A percentile compares a stretch with the other conserved stretches of the same genome.
Conservation (phyloP, 2,329 filamentous ascomycete species). For the Zymoseptoria tritici region DNA sequence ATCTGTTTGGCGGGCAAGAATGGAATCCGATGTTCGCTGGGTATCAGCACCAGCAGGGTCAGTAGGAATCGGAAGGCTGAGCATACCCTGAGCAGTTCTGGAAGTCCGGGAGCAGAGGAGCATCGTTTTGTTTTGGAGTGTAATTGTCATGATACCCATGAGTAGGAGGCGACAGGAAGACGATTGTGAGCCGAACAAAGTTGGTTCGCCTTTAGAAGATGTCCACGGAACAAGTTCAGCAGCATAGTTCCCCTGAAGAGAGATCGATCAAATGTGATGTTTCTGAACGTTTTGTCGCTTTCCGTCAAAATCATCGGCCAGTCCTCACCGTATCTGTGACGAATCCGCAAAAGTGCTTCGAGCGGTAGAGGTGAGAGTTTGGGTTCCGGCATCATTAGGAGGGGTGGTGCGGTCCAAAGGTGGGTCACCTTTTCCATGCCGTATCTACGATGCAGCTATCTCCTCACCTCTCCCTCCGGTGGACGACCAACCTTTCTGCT, state of each 20-base stretch:
- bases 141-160: background rate
- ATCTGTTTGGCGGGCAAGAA: constrained; percentile 32
- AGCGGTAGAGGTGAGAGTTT: background rate
- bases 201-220: background rate
- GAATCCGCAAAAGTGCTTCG: background rate
- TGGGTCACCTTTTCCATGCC: background rate
- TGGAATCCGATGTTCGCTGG: constrained; percentile 28
- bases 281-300: background rate
- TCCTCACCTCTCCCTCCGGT: background rate
- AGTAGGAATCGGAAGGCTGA: background rate
- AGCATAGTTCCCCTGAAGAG: too few species aligned
- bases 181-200: background rate
- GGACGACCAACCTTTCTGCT: background rate
- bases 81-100: background rate
- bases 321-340: background rate
- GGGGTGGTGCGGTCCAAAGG: background rate
- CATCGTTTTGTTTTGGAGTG: background rate
- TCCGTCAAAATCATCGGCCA: background rate
- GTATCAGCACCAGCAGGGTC: constrained; percentile 11
- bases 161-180: background rate
- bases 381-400: background rate
- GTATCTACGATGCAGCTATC: background rate
- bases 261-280: background rate
- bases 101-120: too few species aligned
- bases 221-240: background rate